These are phyloP conservation scores for Salvia rosmarinus DNA, from an alignment of 257 asterid species.

Conservation along the genomic window DNA sequence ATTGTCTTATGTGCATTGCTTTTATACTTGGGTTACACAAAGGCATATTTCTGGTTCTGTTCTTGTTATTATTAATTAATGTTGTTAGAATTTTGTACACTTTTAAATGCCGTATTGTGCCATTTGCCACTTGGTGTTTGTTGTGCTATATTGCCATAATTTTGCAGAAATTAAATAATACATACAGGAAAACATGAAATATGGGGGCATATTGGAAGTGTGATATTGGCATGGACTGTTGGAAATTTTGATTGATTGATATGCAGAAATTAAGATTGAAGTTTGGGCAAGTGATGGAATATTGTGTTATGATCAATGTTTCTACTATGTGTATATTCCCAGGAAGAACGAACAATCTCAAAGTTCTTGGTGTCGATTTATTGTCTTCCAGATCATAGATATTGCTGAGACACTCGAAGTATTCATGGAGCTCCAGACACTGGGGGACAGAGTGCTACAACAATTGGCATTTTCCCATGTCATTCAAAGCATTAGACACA, in stretches of 20 bases:
- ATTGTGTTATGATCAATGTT: neutral
- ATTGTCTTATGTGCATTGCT: no score
- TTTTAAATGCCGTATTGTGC: no score
- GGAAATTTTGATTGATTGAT: no score
- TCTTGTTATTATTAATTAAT: neutral
- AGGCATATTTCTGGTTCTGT: no score
- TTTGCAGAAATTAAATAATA: no score
- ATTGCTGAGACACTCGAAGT: constrained; percentile 63
- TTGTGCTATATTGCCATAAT: neutral
- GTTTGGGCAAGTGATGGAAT: no score
- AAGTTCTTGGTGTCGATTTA: constrained; percentile 24
- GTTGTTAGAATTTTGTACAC: neutral
- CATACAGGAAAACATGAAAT: neutral
- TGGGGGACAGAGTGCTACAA: constrained; percentile 66
- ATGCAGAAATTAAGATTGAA: no score
- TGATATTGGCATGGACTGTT: neutral
- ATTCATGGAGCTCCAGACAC: constrained; percentile 90
- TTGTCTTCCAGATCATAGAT: constrained; percentile 58
- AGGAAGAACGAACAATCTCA: neutral
- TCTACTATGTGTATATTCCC: neutral
- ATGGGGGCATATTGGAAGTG: neutral
- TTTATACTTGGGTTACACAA: no score
- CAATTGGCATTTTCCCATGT: constrained; percentile 74
- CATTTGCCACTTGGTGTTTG: no score
- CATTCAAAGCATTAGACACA: constrained; percentile 61